Evolutionary conservation across 345 rosid genomes (phyloP).

Genomic region (Gossypioides kirkii): DNA sequence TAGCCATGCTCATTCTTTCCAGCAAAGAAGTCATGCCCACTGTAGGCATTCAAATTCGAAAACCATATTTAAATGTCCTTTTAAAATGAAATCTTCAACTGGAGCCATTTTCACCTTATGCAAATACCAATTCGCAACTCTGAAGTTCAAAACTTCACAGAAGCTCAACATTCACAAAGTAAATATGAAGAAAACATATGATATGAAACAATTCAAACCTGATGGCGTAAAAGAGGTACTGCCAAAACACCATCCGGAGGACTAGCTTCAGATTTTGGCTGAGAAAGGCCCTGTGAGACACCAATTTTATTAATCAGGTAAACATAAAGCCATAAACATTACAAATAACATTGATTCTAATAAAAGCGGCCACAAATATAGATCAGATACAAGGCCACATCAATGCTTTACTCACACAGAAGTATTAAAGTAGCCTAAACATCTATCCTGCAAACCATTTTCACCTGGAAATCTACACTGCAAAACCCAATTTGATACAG

Average conservation of each 20-base stretch:
- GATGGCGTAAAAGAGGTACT: conserved; percentile 87
- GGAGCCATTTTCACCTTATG: neutral
- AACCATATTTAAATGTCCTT: neutral
- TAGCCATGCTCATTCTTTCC: neutral
- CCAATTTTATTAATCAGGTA: conserved; percentile 15
- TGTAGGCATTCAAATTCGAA: neutral
- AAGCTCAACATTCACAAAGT: neutral
- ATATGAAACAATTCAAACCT: conserved; percentile 44
- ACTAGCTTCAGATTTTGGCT: conserved; percentile 69
- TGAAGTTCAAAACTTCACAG: neutral
- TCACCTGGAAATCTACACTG: neutral
- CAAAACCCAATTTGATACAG: neutral
- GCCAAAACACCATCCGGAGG: conserved; percentile 77
- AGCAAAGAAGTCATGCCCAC: neutral
- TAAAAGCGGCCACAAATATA: neutral
- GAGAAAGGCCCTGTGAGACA: conserved; percentile 66
- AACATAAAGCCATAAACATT: neutral
- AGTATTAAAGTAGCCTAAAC: neutral
- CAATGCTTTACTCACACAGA: neutral
- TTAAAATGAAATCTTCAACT: neutral
- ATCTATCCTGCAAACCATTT: neutral
- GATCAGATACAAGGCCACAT: neutral
- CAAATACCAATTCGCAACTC: neutral
- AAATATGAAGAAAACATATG: neutral
- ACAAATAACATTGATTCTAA: neutral